Base-by-base conservation (phyloP, 1,284 basidiomycete genomes). In the Apiotrichum siamense region DNA sequence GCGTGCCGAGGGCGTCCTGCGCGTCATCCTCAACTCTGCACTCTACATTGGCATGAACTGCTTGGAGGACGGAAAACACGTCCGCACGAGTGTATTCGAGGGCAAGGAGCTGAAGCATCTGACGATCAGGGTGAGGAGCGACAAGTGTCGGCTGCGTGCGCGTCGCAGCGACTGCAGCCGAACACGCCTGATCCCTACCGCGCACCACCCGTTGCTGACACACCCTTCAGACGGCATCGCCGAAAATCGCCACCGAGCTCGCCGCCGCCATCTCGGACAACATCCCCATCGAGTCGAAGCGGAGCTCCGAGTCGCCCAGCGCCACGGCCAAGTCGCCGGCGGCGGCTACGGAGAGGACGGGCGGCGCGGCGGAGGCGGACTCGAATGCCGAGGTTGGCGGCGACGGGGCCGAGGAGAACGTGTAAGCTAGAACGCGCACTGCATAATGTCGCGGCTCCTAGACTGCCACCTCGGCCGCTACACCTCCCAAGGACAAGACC, bases 1-100 rank as follows among this genome's bases (percentile, higher is more conserved):
- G 91, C 83, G 92, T 51, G 89, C 93, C 61, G 92, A 97, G 62
- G 92, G 90, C 1, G 89, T 94, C 11, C 83, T 87, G 64, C 80
- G 87, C 0, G 74, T 96, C 42, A 76, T 97, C 49, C 77, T 97
- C 48, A 97, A 97, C 64, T 83, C 87, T 35, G 81, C 84, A 31
- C 77, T 97, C 42, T 96, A 94, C 78, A 77, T 79, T 58, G 90
- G 90, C 20, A 91, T 94, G 87, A 80, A 80, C 46, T 87, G 84
- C 71, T 78, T 80, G 57, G 69, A 72, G 39, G 87, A 64, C 82
- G 87, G 51, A 83, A 90, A 74, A 87, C 89, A 88, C 72, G 71
- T 92, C 59, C 78, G 86, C 48, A 84, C 88, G 71, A 86, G 84
- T 60, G 81, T 83, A 24, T 82, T 89, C 47, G 85, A 88, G 63